These are phyloP conservation scores for Gastrolobium bilobum DNA, from an alignment of 306 rosid genomes.

Conservation along the genomic window DNA sequence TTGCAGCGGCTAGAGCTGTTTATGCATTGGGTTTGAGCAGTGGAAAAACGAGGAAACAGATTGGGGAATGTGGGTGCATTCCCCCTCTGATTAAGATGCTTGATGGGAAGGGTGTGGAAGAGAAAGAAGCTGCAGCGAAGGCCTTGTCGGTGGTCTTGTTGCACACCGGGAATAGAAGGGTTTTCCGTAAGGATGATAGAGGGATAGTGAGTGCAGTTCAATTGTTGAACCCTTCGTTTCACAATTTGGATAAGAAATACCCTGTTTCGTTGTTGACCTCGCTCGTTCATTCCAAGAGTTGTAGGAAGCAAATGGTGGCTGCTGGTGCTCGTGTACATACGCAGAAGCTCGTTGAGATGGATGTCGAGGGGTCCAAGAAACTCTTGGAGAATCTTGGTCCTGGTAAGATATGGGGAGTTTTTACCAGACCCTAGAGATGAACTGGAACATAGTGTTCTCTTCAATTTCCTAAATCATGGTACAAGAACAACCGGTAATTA, in stretches of 20 bases:
- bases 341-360: slow-evolving; percentile 80
- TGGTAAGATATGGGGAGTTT: slow-evolving; percentile 93
- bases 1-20: slow-evolving; percentile 73
- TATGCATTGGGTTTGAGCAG: slow-evolving; percentile 71
- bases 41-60: slow-evolving; percentile 71
- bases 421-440: slow-evolving; percentile 70
- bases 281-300: slow-evolving; percentile 72
- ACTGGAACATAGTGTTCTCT: neutral
- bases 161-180: slow-evolving; percentile 61
- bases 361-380: slow-evolving; percentile 86
- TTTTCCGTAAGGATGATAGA: slow-evolving; percentile 73
- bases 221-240: slow-evolving; percentile 77
- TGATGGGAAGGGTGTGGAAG: slow-evolving; percentile 89
- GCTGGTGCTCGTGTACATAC: slow-evolving; percentile 74
- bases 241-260: slow-evolving; percentile 73
- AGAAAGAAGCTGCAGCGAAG: slow-evolving; percentile 81
- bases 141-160: slow-evolving; percentile 71
- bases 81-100: slow-evolving; percentile 74
- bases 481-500: slow-evolving; percentile 37
- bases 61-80: slow-evolving; percentile 84
- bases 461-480: slow-evolving; percentile 41
- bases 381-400: slow-evolving; percentile 84
- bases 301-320: slow-evolving; percentile 85
- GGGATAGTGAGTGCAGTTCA: slow-evolving; percentile 78
- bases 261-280: slow-evolving; percentile 78